Evolutionary conservation across 768 basidiomycete species (phyloP).

Genomic region (Mycena venus): DNA sequence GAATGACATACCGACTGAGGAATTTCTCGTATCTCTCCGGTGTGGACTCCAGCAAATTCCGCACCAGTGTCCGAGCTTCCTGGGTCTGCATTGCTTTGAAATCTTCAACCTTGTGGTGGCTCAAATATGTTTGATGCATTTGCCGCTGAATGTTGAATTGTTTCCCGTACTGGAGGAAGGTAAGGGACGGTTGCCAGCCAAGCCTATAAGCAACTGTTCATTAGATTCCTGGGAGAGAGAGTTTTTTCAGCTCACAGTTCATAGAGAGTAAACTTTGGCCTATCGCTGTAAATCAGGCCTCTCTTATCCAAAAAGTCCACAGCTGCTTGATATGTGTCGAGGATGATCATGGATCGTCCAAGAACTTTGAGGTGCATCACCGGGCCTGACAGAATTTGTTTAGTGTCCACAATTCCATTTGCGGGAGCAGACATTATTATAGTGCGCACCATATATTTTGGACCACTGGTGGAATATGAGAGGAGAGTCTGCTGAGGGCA

Average conservation of each 20-base stretch:
- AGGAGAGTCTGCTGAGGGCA: not conserved
- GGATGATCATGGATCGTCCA: conserved; percentile 37
- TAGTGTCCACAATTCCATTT: too few relatives aligned
- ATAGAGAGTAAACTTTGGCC: too few relatives aligned
- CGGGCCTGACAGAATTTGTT: too few relatives aligned
- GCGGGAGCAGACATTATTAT: not conserved
- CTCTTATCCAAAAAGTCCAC: too few relatives aligned
- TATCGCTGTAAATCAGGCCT: too few relatives aligned
- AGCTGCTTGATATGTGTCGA: conserved; percentile 35
- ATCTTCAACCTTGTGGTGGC: conserved; percentile 29
- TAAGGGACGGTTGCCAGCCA: too few relatives aligned
- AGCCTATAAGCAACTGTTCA: too few relatives aligned
- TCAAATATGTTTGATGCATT: too few relatives aligned
- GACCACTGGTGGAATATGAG: not conserved
- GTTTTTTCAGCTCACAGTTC: too few relatives aligned
- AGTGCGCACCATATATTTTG: not conserved
- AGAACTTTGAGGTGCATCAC: conserved; percentile 30
- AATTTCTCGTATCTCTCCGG: not conserved
- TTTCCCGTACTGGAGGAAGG: too few relatives aligned
- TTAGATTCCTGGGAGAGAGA: too few relatives aligned
- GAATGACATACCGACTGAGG: not conserved
- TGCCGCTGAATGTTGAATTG: too few relatives aligned
- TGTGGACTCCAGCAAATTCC: not conserved
- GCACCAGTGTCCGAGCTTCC: conserved; percentile 43
- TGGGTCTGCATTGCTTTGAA: conserved; percentile 41